These are phyloP conservation scores for Urostyla sp. DNA, from an alignment of 73 alveolate genomes.

Conservation along the genomic window DNA sequence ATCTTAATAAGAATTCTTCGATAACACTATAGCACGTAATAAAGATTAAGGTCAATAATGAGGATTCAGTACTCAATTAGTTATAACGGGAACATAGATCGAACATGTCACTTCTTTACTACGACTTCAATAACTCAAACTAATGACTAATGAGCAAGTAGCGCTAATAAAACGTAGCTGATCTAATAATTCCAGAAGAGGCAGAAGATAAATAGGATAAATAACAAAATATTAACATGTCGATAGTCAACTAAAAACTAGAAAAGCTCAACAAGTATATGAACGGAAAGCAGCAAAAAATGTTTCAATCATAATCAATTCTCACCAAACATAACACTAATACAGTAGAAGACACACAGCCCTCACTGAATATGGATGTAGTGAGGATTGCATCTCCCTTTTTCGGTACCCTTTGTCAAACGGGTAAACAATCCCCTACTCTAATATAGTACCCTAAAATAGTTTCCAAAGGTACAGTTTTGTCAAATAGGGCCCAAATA, in stretches of 20 bases:
- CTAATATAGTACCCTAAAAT: not conserved
- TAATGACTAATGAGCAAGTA: not conserved
- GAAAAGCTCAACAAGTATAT: not conserved
- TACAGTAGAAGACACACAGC: not conserved
- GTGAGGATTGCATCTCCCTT: slow-evolving; percentile 49
- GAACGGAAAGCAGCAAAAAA: not conserved
- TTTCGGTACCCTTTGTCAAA: not conserved
- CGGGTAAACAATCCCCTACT: not conserved
- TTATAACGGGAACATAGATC: slow-evolving; percentile 33
- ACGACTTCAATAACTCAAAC: slow-evolving; percentile 42
- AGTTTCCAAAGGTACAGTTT: not conserved
- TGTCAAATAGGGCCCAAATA: not conserved
- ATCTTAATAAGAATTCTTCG: slow-evolving; percentile 24
- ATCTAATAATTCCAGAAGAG: slow-evolving; percentile 46
- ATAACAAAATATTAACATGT: not conserved
- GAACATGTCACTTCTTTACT: slow-evolving; percentile 23
- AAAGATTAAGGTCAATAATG: slow-evolving; percentile 24
- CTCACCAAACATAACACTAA: not conserved
- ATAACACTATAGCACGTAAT: no score
- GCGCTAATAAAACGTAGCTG: slow-evolving; percentile 46
- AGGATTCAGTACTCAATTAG: slow-evolving; percentile 28
- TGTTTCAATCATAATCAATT: not conserved
- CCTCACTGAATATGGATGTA: slow-evolving; percentile 32
- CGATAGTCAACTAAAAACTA: not conserved
- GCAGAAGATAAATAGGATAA: slow-evolving; percentile 17